Conservation (phyloP, 164 flowering plant genomes). For the Vitis amurensis region DNA sequence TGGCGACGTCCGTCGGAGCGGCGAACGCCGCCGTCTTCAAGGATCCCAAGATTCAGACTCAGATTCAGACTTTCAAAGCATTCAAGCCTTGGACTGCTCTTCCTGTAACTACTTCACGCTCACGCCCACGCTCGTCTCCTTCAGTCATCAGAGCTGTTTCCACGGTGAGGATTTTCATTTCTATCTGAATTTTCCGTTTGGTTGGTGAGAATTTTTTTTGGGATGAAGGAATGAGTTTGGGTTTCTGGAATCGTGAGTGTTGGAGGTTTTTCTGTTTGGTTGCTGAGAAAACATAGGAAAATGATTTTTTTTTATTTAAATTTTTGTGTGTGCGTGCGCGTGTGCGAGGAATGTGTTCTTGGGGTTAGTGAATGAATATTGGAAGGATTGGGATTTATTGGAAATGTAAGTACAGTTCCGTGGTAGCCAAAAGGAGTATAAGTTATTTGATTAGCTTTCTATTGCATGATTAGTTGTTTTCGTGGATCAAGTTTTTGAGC, state of each 20-base stretch:
- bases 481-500: too few species aligned
- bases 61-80: constrained; percentile 50
- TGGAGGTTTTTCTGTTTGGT: constrained; percentile 1
- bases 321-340: too few species aligned
- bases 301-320: too few species aligned
- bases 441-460: too few species aligned
- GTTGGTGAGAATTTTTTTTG: not conserved
- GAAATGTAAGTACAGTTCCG: too few species aligned
- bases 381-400: too few species aligned
- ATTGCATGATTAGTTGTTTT: too few species aligned
- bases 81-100: constrained; percentile 42
- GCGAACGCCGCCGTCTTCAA: constrained; percentile 37
- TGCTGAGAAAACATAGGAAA: not conserved
- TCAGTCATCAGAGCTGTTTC: constrained; percentile 59
- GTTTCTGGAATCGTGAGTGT: not conserved
- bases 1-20: constrained; percentile 69
- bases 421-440: too few species aligned
- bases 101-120: constrained; percentile 15
- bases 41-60: constrained; percentile 41
- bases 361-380: too few species aligned
- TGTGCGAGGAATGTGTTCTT: too few species aligned
- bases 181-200: not conserved
- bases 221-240: not conserved
- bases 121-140: constrained; percentile 19
- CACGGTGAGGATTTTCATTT: constrained; percentile 38